Percentiles rank a stretch among this genome's conserved stretches.
Conservation (phyloP, 176 grass and related monocot genomes). For the Phyllostachys edulis region DNA sequence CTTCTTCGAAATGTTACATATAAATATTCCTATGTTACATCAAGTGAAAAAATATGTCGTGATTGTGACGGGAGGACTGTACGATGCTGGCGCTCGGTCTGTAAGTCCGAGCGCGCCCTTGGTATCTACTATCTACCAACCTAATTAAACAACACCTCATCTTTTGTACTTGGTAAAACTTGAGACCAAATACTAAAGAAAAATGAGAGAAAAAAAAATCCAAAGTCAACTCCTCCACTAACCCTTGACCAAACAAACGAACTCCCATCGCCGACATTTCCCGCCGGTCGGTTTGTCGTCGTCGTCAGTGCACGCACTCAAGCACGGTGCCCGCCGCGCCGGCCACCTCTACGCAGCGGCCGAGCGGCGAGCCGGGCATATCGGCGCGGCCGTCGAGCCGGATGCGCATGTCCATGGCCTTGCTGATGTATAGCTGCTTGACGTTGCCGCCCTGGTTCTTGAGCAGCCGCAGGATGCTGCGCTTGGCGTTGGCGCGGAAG, state of each 20-base stretch:
- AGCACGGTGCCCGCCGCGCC: not conserved
- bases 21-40: too few species aligned
- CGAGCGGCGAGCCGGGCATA: slow-evolving; percentile 8
- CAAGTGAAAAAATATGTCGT: too few species aligned
- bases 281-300: not conserved
- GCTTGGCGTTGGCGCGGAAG: slow-evolving; percentile 55
- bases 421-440: slow-evolving; percentile 64
- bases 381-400: slow-evolving; percentile 11
- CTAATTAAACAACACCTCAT: not conserved
- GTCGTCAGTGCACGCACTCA: slow-evolving; percentile 44
- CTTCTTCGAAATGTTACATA: too few species aligned
- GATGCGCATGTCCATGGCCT: slow-evolving; percentile 51
- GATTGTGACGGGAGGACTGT: too few species aligned
- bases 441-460: slow-evolving; percentile 58
- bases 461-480: slow-evolving; percentile 46
- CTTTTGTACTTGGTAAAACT: slow-evolving; percentile 33
- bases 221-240: slow-evolving; percentile 6
- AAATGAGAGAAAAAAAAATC: not conserved
- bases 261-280: slow-evolving; percentile 19
- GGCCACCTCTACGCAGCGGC: not conserved
- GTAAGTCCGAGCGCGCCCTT: too few species aligned
- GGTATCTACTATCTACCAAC: slow-evolving; percentile 26
- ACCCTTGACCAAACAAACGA: not conserved
- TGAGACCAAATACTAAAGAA: not conserved
- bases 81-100: too few species aligned